phyloP scores from a whole-genome alignment of 1,284 basidiomycete species.

The Pholiota adiposa region DNA sequence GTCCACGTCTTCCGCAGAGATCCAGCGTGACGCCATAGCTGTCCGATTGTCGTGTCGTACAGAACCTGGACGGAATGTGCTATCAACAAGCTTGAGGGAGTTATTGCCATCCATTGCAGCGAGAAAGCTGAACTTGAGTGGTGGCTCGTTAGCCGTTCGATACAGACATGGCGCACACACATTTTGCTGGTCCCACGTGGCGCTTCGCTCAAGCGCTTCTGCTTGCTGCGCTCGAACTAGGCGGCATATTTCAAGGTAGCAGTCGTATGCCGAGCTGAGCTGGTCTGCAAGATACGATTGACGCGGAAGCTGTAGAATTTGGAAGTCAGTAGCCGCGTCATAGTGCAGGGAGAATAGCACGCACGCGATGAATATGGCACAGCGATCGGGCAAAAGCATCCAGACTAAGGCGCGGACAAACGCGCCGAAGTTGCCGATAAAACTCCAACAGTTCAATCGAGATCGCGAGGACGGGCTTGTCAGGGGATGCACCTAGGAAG shows the following conservation, averaged over 20 bases:
- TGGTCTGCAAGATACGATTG: constrained; percentile 9
- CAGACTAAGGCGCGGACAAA: constrained; percentile 8
- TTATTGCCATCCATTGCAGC: constrained; percentile 39
- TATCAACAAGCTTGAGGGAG: constrained; percentile 32
- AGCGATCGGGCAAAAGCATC: not conserved
- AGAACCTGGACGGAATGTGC: not conserved
- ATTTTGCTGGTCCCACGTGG: constrained; percentile 18
- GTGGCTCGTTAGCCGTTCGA: constrained; percentile 25
- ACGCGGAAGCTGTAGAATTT: not conserved
- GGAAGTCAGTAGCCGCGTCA: not conserved
- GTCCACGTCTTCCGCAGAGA: constrained; percentile 5
- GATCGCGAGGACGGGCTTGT: not conserved
- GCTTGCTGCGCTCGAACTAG: not conserved
- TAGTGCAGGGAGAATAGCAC: not conserved
- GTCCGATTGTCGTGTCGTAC: not conserved
- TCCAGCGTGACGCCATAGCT: not conserved
- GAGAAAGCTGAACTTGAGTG: constrained; percentile 25
- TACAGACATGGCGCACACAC: constrained; percentile 35
- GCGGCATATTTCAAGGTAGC: constrained; percentile 13
- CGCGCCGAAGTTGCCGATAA: constrained; percentile 4
- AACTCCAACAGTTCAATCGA: not conserved
- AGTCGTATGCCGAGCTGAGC: constrained; percentile 15
- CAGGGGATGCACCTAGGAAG: not conserved
- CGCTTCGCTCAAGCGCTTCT: not conserved
- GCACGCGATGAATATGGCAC: not conserved